Evolutionary conservation across 148 eudicot genomes (phyloP).

Genomic region (Mesembryanthemum crystallinum): DNA sequence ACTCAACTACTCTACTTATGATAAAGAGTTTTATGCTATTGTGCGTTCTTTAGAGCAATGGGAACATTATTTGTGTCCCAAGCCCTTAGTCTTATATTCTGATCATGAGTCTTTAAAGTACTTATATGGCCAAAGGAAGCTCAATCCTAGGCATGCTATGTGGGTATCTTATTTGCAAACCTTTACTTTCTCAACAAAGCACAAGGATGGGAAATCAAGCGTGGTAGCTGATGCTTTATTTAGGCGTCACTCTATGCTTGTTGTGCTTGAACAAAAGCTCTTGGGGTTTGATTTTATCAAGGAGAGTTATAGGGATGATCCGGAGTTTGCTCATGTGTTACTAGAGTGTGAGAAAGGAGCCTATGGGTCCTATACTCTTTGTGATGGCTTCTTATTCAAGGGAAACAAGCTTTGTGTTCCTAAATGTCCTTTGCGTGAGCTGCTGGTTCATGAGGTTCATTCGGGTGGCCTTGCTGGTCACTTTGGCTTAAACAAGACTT

Average conservation of each 20-base stretch:
- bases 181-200: background rate
- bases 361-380: too few species aligned
- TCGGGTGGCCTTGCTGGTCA: too few species aligned
- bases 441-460: too few species aligned
- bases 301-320: background rate
- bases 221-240: constrained; percentile 1
- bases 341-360: too few species aligned
- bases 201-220: background rate
- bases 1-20: too few species aligned
- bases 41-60: constrained; percentile 1
- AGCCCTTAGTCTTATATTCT: constrained; percentile 1
- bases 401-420: too few species aligned
- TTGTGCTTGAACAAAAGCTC: background rate
- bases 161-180: constrained; percentile 1
- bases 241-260: background rate
- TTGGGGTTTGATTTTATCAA: background rate
- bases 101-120: constrained; percentile 10
- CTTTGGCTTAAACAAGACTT: too few species aligned
- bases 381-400: too few species aligned
- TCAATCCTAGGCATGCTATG: constrained; percentile 5
- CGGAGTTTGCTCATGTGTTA: too few species aligned
- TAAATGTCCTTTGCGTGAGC: too few species aligned
- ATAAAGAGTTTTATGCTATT: background rate
- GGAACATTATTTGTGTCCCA: constrained; percentile 11
- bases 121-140: background rate